Percentiles rank a stretch among this genome's conserved stretches.
These are phyloP conservation scores for Cladosporium halotolerans DNA, from an alignment of 2,329 filamentous ascomycete species.

Conservation along the genomic window DNA sequence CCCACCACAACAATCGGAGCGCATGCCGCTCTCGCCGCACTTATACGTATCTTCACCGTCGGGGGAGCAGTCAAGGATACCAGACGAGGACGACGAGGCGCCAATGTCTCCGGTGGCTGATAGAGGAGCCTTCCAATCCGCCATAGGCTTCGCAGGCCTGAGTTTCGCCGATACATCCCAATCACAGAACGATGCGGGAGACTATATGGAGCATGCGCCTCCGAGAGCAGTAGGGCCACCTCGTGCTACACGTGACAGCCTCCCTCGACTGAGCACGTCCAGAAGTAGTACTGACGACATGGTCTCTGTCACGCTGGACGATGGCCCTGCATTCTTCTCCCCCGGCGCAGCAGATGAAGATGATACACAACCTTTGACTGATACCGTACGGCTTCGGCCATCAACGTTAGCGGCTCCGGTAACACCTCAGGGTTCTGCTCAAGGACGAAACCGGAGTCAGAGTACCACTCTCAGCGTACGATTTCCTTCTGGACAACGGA, in stretches of 20 bases:
- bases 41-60: slow-evolving; percentile 33
- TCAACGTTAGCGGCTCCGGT: slow-evolving; percentile 44
- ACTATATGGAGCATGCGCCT: slow-evolving; percentile 16
- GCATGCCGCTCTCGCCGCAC: slow-evolving; percentile 20
- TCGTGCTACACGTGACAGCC: slow-evolving; percentile 18
- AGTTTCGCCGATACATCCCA: slow-evolving; percentile 36
- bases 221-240: slow-evolving; percentile 2
- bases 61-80: slow-evolving; percentile 26
- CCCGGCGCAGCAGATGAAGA: slow-evolving; percentile 40
- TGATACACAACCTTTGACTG: slow-evolving; percentile 56
- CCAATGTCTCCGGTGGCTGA: slow-evolving; percentile 40
- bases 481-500: slow-evolving; percentile 37
- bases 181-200: slow-evolving; percentile 17
- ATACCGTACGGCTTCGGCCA: slow-evolving; percentile 49
- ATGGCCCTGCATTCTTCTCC: slow-evolving; percentile 50
- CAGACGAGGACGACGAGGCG: slow-evolving; percentile 29
- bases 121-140: slow-evolving; percentile 42
- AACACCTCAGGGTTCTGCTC: slow-evolving; percentile 37
- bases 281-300: slow-evolving; percentile 22
- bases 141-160: slow-evolving; percentile 43
- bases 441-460: slow-evolving; percentile 38
- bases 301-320: slow-evolving; percentile 45
- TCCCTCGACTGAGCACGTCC: slow-evolving; percentile 26
- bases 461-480: slow-evolving; percentile 48
- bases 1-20: slow-evolving; percentile 29